Evolutionary conservation across 2,329 filamentous ascomycete species (phyloP), one percentile per base, ranked within the genome.

Genomic region (Thelonectria olida): DNA sequence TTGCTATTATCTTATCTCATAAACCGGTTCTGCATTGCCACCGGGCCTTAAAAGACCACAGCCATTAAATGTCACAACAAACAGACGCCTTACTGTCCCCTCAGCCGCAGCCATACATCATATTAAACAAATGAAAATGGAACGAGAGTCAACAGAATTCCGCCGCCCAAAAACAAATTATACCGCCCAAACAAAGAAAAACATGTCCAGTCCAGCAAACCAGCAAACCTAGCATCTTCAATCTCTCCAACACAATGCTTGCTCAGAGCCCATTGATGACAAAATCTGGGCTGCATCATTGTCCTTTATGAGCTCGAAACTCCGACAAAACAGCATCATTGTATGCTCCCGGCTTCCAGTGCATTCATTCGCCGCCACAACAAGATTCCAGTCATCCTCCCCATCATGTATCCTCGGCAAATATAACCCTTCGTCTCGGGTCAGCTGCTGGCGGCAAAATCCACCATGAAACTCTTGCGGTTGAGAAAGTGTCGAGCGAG

Each of bases 1-100:
- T 48, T 27, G 27, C 52, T 41, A 54, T 54, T 54, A 47, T 55
- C 42, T 60, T 49, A 38, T 60, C 51, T 60, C 57, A 60, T 49
- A 54, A 34, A 42, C 51, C 38, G 55, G 47, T 50, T n/a, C 23
- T 54, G 27, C 44, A 36, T 49, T 17, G 44, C 20, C 17, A 31
- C 39, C 39, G 17, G 28, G 41, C 50, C 45, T 44, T 51, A 9
- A 31, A 31, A 34, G 31, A 13, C 50, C 28, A n/a, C 36, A 20
- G 19, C 56, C 36, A 23, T 36, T 53, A 51, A 39, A 50, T 38
- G 42, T 42, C 50, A 53, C 39, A 42, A 50, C 38, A 41, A 45
- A 22, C 31, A 60, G 27, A 48, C 34, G 38, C 39, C 39, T 42
- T 22, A 34, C 27, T 45, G 31, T 49, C 34, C 39, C 38, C 15